Percentiles rank a stretch among this genome's conserved stretches.
Evolutionary conservation across 805 yeast genomes (phyloP).

Genomic region (Cephaloascus albidus): DNA sequence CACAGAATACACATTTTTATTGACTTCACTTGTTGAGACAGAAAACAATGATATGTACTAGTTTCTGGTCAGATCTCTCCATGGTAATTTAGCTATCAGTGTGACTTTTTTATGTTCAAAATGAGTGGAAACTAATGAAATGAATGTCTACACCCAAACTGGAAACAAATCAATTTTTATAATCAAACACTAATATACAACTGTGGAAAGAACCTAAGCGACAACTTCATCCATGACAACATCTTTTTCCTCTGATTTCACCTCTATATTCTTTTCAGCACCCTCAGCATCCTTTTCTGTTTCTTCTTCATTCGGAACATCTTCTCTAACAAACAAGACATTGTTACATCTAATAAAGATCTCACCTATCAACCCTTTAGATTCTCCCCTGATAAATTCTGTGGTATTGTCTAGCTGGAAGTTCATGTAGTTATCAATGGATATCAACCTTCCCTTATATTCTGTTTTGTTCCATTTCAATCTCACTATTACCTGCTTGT

Average conservation of each 20-base stretch:
- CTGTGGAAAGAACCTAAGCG: too few species aligned
- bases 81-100: too few species aligned
- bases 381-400: constrained; percentile 37
- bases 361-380: constrained; percentile 57
- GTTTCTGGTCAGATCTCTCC: too few species aligned
- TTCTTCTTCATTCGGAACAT: constrained; percentile 4
- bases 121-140: too few species aligned
- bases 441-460: constrained; percentile 66
- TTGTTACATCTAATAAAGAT: constrained; percentile 86
- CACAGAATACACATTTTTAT: too few species aligned
- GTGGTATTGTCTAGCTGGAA: constrained; percentile 54
- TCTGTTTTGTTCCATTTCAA: constrained; percentile 89
- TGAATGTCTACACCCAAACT: too few species aligned
- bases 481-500: constrained; percentile 62
- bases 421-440: constrained; percentile 92
- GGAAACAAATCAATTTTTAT: too few species aligned
- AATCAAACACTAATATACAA: too few species aligned
- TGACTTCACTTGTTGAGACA: too few species aligned
- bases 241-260: not conserved
- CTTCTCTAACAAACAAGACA: constrained; percentile 63
- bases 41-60: too few species aligned
- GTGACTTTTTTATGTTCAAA: too few species aligned
- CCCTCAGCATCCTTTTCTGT: not conserved
- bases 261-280: not conserved
- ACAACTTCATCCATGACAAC: not conserved